A percentile compares a stretch with the other conserved stretches of the same genome.
Evolutionary conservation across 768 basidiomycete genomes (phyloP).

Genomic region (Lentinus brumalis): DNA sequence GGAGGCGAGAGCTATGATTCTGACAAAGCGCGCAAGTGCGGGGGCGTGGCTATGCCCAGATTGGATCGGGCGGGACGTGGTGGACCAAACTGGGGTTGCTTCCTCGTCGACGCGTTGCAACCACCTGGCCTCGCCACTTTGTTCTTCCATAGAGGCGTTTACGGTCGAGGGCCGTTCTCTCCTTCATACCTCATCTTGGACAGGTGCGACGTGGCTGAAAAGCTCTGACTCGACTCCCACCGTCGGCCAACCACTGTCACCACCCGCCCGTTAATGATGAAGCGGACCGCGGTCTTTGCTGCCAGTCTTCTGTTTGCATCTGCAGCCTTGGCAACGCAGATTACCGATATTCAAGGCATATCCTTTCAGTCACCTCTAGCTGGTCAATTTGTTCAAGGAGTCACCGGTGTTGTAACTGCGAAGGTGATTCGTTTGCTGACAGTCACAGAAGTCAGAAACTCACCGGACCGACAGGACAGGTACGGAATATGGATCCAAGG

Average conservation of each 20-base stretch:
- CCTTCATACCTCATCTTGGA: not conserved
- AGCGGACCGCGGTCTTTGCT: not conserved
- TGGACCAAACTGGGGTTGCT: constrained; percentile 9
- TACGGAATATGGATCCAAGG: constrained; percentile 53
- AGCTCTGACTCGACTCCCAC: not conserved
- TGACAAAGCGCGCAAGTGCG: not conserved
- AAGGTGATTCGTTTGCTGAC: constrained; percentile 39
- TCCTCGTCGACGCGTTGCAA: constrained; percentile 3
- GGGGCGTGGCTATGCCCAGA: constrained; percentile 11
- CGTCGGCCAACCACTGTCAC: not conserved
- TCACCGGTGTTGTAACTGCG: constrained; percentile 55
- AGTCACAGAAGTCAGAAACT: not conserved
- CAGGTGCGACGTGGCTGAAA: not conserved
- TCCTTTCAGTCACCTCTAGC: constrained; percentile 47
- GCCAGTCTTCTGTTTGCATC: not conserved
- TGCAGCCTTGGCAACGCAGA: not conserved
- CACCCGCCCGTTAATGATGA: not conserved
- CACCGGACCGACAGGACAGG: constrained; percentile 34
- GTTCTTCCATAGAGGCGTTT: not conserved
- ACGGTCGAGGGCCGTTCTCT: too few species aligned
- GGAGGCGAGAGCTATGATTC: not conserved
- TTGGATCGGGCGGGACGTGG: not conserved
- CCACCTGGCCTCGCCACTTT: not conserved
- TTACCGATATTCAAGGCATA: constrained; percentile 54
- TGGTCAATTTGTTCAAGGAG: constrained; percentile 46